Base-by-base conservation (phyloP, 1,284 basidiomycete genomes). In the Vanrija sp. region DNA sequence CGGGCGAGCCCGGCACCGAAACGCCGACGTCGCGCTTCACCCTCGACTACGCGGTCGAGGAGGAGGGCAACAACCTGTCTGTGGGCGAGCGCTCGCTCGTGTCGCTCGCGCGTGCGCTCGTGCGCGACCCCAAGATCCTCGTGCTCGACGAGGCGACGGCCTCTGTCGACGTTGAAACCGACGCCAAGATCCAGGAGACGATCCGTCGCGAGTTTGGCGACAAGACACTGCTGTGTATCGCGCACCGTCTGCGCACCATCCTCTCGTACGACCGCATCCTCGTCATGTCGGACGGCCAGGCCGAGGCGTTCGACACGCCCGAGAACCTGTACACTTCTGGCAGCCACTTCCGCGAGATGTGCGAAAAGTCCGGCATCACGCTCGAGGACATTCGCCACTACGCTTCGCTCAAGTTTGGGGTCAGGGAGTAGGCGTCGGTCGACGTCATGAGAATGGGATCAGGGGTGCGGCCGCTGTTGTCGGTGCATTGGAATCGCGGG, bases 61-160 rank as follows among this genome's bases (percentile, higher is more conserved):
- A 88, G 56, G 92, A 95, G 69, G 93, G 92, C 23, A 78, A 78
- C 20, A 96, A 95, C 69, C 67, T 95, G 46, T 46, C 84, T 45
- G 83, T 85, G 23, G 83, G 85, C 38, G 79, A 88, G 72, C 75
- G 85, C 23, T 83, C 81, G 9, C 73, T 88, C 38, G 79, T 88
- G 25, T 85, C 83, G 52, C 78, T 88, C 35, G 86, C 86, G n/a
- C 77, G 86, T 44, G 87, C 85, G 3, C 72, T 86, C 24, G 83
- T 85, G 2, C 61, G 71, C 20, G 66, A 71, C 57, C 63, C 71
- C 18, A 79, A 78, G 62, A 78, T 85, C n/a, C 79, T 85, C 16
- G 80, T 85, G 4, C 73, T 86, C 42, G 84, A 86, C 65, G 84
- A 85, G 47, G 72, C 72, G 2, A 75, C 74, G 2, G 71, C 73